Conservation (phyloP, 257 asterid genomes). For the Gentiana macrophylla region DNA sequence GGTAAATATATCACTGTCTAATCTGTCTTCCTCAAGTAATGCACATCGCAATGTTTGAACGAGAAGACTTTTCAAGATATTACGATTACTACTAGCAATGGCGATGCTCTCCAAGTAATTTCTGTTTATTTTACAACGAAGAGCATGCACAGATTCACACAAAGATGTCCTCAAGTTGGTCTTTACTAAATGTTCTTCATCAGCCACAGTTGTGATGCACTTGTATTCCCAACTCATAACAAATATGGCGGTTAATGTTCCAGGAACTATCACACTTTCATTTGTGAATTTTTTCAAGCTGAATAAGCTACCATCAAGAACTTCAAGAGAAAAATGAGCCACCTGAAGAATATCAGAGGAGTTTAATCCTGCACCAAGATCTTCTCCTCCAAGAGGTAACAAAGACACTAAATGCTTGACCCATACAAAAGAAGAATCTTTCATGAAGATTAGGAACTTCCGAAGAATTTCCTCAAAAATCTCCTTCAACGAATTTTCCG, state of each 20-base stretch:
- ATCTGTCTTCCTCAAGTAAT: constrained; percentile 30
- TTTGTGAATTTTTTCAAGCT: constrained; percentile 37
- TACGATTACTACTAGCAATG: constrained; percentile 25
- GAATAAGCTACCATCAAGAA: constrained; percentile 63
- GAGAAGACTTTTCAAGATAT: constrained; percentile 43
- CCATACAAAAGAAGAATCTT: constrained; percentile 69
- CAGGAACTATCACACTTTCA: constrained; percentile 53
- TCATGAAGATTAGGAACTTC: constrained; percentile 47
- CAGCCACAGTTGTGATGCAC: constrained; percentile 31
- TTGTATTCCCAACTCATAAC: constrained; percentile 75
- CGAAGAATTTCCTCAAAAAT: constrained; percentile 47
- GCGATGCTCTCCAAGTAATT: constrained; percentile 36
- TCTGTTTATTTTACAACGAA: constrained; percentile 32
- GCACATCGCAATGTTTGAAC: constrained; percentile 43
- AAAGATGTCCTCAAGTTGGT: constrained; percentile 42
- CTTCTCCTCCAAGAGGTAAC: constrained; percentile 26
- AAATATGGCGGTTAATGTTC: constrained; percentile 51
- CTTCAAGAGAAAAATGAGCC: constrained; percentile 62
- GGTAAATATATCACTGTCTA: constrained; percentile 40
- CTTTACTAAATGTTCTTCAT: constrained; percentile 29
- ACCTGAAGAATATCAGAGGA: constrained; percentile 46
- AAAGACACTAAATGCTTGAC: constrained; percentile 50
- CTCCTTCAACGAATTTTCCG: constrained; percentile 32
- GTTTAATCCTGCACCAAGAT: constrained; percentile 22
- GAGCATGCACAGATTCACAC: constrained; percentile 49